Evolutionary conservation across 2,329 filamentous ascomycete species (phyloP).

Genomic region (Microdochium trichocladiopsis): DNA sequence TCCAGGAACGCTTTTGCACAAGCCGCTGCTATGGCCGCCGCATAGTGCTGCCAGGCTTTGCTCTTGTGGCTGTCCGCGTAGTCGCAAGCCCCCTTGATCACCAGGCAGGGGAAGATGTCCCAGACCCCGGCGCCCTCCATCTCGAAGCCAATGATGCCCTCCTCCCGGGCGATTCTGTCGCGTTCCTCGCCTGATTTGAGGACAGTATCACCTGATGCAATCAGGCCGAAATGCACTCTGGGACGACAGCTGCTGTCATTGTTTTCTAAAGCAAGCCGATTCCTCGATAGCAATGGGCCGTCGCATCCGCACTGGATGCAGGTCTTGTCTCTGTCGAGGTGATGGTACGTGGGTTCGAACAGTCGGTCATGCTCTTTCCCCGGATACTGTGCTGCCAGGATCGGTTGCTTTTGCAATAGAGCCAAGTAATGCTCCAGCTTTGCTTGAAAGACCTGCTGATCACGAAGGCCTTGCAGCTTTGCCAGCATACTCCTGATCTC

Average conservation of each 20-base stretch:
- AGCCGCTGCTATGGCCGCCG: conserved; percentile 19
- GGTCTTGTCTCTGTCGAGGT: conserved; percentile 3
- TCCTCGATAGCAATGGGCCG: conserved; percentile 4
- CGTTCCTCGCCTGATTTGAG: conserved; percentile 28
- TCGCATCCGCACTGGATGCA: conserved; percentile 14
- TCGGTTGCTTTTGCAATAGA: conserved; percentile 1
- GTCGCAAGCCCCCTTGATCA: conserved; percentile 29
- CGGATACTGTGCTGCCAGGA: conserved; percentile 5
- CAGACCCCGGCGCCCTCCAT: conserved; percentile 25
- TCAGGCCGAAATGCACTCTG: conserved; percentile 24
- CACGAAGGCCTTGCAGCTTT: conserved; percentile 15
- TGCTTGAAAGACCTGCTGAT: conserved; percentile 3
- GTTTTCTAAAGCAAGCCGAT: background rate
- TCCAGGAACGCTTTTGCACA: conserved; percentile 11
- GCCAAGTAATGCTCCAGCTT: conserved; percentile 4
- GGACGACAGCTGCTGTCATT: conserved; percentile 5
- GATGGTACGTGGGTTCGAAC: conserved; percentile 9
- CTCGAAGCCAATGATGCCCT: conserved; percentile 22
- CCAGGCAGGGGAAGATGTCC: conserved; percentile 24
- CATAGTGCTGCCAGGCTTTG: conserved; percentile 25
- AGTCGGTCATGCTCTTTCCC: conserved; percentile 8
- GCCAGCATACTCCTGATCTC: conserved; percentile 14
- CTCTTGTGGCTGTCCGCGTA: conserved; percentile 31
- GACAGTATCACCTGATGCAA: conserved; percentile 31
- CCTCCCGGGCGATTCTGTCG: conserved; percentile 20